Evolutionary conservation across 768 basidiomycete species (phyloP).

Genomic region (Exidia glandulosa): DNA sequence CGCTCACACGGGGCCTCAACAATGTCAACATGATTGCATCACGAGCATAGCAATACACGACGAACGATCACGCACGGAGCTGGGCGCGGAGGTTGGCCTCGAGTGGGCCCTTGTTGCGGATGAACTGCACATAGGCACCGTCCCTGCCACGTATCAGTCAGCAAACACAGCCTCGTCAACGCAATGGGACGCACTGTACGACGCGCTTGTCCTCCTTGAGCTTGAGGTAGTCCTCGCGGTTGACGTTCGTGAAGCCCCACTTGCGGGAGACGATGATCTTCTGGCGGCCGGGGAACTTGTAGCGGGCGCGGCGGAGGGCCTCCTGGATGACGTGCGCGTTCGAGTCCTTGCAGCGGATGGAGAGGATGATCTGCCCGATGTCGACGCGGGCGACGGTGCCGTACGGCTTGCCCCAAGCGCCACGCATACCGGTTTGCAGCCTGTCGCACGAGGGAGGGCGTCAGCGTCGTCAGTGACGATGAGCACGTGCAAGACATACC

Average conservation of each 20-base stretch:
- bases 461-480: background rate
- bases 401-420: slow-evolving; percentile 98
- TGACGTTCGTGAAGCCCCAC: slow-evolving; percentile 97
- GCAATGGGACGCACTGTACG: slow-evolving; percentile 51
- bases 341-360: slow-evolving; percentile 82
- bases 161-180: background rate
- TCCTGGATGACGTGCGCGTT: slow-evolving; percentile 88
- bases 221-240: slow-evolving; percentile 77
- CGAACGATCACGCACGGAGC: slow-evolving; percentile 47
- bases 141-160: slow-evolving; percentile 41
- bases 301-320: slow-evolving; percentile 92
- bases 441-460: slow-evolving; percentile 22
- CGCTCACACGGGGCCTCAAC: background rate
- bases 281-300: slow-evolving; percentile 99
- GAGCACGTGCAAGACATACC: slow-evolving; percentile 34
- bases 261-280: slow-evolving; percentile 96
- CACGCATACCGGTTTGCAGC: slow-evolving; percentile 96
- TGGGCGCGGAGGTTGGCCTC: slow-evolving; percentile 79
- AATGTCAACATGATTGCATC: background rate
- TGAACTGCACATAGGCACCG: slow-evolving; percentile 92
- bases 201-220: slow-evolving; percentile 87
- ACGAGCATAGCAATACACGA: background rate
- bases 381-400: slow-evolving; percentile 92
- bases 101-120: slow-evolving; percentile 77
- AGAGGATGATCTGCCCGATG: slow-evolving; percentile 92